Conservation (phyloP, 2,329 filamentous ascomycete species). For the Exserohilum rostratum region DNA sequence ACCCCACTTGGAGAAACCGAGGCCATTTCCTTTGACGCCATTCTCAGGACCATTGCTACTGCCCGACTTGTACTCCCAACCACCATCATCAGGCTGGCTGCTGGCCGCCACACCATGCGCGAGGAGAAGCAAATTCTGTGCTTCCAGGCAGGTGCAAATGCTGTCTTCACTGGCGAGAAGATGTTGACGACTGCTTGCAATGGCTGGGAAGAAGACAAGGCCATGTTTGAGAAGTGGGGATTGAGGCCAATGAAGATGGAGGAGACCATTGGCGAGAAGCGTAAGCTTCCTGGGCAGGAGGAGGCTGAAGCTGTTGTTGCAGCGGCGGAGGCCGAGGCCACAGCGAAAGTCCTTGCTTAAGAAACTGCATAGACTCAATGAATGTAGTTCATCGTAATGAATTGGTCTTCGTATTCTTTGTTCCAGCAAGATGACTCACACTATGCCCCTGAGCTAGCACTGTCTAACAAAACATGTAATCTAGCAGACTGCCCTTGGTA, state of each 20-base stretch:
- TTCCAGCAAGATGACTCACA: neutral
- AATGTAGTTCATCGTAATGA: neutral
- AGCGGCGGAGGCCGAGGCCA: conserved; percentile 13
- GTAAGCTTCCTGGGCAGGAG: conserved; percentile 24
- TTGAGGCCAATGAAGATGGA: conserved; percentile 71
- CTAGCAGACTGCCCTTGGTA: neutral
- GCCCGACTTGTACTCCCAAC: conserved; percentile 81
- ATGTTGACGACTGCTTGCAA: conserved; percentile 93
- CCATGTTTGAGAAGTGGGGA: conserved; percentile 84
- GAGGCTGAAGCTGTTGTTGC: conserved; percentile 18
- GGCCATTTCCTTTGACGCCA: conserved; percentile 75
- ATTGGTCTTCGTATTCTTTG: neutral
- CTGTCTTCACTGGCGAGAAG: conserved; percentile 94
- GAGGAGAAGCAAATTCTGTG: conserved; percentile 90
- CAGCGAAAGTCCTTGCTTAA: conserved; percentile 10
- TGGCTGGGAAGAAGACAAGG: conserved; percentile 86
- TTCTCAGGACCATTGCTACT: conserved; percentile 83
- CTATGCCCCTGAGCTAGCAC: too few relatives aligned
- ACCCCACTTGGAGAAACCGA: conserved; percentile 79
- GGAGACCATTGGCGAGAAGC: conserved; percentile 42
- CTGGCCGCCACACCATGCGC: conserved; percentile 80
- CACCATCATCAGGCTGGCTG: conserved; percentile 86
- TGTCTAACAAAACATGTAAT: too few relatives aligned
- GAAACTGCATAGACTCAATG: neutral
- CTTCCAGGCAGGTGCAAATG: conserved; percentile 90